Evolutionary conservation across 345 rosid species (phyloP).

Genomic region (Salix koriyanagi): DNA sequence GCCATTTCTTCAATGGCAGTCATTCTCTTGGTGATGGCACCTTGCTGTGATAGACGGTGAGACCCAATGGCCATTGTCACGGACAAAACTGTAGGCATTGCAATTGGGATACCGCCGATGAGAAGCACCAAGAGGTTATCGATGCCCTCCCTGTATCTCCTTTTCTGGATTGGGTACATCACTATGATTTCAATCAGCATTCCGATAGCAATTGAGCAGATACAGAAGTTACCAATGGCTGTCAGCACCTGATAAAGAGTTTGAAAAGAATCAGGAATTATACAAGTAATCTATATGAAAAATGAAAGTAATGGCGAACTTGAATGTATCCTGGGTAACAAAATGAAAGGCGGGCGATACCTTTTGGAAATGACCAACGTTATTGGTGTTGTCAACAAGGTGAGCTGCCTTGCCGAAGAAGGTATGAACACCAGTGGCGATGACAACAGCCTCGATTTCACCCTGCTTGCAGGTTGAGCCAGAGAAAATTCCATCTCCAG

Average conservation of each 20-base stretch:
- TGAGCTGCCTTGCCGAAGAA: slow-evolving; percentile 97
- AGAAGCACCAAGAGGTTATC: slow-evolving; percentile 95
- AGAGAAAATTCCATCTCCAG: slow-evolving; percentile 73
- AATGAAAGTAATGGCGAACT: not conserved
- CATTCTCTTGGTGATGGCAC: slow-evolving; percentile 97
- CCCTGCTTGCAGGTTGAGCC: slow-evolving; percentile 97
- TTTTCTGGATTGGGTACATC: slow-evolving; percentile 73
- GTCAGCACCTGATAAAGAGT: slow-evolving; percentile 56
- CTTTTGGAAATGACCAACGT: slow-evolving; percentile 93
- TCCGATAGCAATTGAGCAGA: slow-evolving; percentile 81
- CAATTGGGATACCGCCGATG: slow-evolving; percentile 96
- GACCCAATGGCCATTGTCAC: slow-evolving; percentile 99
- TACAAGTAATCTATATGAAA: not conserved
- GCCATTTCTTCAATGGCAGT: slow-evolving; percentile 99
- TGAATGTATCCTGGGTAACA: not conserved
- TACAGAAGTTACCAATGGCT: slow-evolving; percentile 94
- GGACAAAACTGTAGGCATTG: slow-evolving; percentile 94
- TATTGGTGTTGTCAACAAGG: slow-evolving; percentile 88
- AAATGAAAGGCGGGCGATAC: slow-evolving; percentile 20
- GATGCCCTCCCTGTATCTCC: slow-evolving; percentile 74
- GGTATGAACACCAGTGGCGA: slow-evolving; percentile 91
- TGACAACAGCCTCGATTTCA: slow-evolving; percentile 87
- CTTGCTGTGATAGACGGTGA: slow-evolving; percentile 82
- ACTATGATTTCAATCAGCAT: slow-evolving; percentile 67
- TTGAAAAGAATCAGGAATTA: not conserved